These are phyloP conservation scores for Acacia confusa DNA, from an alignment of 306 rosid species.

Conservation along the genomic window DNA sequence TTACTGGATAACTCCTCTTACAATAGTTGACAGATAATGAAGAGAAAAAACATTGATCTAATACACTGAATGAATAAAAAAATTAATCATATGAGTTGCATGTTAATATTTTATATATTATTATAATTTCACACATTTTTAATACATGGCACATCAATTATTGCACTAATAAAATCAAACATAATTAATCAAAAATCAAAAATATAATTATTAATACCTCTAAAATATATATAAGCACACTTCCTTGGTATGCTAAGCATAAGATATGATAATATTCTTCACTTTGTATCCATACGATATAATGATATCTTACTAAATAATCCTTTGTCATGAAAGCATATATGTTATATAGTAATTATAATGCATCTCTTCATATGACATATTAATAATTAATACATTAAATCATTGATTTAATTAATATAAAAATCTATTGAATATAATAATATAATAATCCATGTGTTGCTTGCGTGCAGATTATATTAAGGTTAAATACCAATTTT, in stretches of 20 bases:
- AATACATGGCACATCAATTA: background rate
- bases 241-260: background rate
- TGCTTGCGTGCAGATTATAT: background rate
- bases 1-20: background rate
- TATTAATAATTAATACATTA: too few species aligned
- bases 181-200: background rate
- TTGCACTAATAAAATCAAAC: background rate
- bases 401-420: too few species aligned
- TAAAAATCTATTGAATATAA: background rate
- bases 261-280: background rate
- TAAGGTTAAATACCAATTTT: too few species aligned
- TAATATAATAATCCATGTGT: background rate
- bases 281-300: background rate
- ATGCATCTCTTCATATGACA: too few species aligned
- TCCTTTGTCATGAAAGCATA: background rate
- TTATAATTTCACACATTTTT: background rate
- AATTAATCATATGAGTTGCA: background rate
- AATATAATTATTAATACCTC: background rate
- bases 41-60: background rate
- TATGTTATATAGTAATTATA: too few species aligned
- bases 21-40: background rate
- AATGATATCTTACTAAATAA: background rate
- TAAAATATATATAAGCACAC: background rate
- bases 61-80: background rate
- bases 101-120: background rate